Evolutionary conservation across 805 yeast species (phyloP).

Genomic region (Ogataea siamensis): DNA sequence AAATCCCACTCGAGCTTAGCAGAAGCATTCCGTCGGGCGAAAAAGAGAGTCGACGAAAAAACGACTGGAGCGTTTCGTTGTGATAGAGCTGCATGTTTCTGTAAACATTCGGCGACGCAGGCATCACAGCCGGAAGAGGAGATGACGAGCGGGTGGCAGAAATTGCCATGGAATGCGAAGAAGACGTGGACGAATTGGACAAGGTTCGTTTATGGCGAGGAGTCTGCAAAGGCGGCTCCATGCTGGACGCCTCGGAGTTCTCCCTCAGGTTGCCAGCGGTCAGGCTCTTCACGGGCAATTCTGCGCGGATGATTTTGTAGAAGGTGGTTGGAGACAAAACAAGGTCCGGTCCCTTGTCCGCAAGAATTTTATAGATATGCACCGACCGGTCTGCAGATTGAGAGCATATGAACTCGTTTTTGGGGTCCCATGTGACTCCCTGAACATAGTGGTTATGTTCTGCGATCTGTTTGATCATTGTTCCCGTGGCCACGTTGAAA

Average conservation of each 20-base stretch:
- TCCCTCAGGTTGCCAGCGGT: slow-evolving; percentile 26
- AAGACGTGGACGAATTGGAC: slow-evolving; percentile 40
- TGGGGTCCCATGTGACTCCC: slow-evolving; percentile 96
- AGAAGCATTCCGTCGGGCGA: slow-evolving; percentile 88
- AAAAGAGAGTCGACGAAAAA: slow-evolving; percentile 80
- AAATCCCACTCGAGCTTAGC: slow-evolving; percentile 73
- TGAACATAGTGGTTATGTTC: slow-evolving; percentile 91
- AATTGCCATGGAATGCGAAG: slow-evolving; percentile 32
- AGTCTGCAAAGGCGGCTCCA: slow-evolving; percentile 34
- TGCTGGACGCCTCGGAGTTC: slow-evolving; percentile 16
- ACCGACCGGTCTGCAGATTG: slow-evolving; percentile 89
- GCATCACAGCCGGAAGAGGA: slow-evolving; percentile 47
- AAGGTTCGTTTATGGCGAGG: slow-evolving; percentile 40
- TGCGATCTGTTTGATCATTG: slow-evolving; percentile 54
- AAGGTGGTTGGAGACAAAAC: slow-evolving; percentile 40
- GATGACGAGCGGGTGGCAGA: slow-evolving; percentile 27
- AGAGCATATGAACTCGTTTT: slow-evolving; percentile 70
- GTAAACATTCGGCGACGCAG: slow-evolving; percentile 31
- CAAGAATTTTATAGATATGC: slow-evolving; percentile 55
- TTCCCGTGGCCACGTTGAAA: slow-evolving; percentile 56
- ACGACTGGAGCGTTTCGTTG: slow-evolving; percentile 84
- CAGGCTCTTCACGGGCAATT: slow-evolving; percentile 42
- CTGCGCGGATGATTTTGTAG: slow-evolving; percentile 55
- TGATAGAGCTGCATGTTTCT: slow-evolving; percentile 60
- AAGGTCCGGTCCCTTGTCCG: slow-evolving; percentile 28